phyloP scores from a whole-genome alignment of 345 rosid species.

The Eucalyptus erythrocorys region DNA sequence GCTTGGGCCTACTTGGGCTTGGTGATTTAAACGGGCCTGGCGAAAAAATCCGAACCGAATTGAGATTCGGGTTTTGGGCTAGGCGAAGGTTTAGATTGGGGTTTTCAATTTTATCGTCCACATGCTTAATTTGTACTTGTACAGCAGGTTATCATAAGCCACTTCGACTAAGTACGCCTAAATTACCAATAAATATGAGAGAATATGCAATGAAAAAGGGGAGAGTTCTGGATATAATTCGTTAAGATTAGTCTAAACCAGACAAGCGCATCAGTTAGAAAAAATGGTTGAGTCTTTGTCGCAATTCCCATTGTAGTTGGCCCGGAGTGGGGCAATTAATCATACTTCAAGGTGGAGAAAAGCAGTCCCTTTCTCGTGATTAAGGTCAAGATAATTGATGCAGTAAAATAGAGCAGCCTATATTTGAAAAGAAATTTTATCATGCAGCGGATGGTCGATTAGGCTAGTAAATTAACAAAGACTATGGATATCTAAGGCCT shows the following conservation, averaged over 20 bases:
- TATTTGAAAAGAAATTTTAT: too few species aligned
- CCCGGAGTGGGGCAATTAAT: background rate
- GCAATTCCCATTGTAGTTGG: background rate
- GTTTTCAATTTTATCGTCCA: background rate
- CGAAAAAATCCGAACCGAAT: background rate
- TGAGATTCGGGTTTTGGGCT: background rate
- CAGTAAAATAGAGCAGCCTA: background rate
- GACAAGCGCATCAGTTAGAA: rapidly evolving
- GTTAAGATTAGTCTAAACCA: background rate
- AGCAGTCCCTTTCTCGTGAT: too few species aligned
- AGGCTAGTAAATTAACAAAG: background rate
- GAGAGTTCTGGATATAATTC: too few species aligned
- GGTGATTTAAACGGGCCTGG: background rate
- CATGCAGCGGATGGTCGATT: rapidly evolving
- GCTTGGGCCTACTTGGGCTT: background rate
- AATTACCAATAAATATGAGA: background rate
- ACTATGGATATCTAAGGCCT: too few species aligned
- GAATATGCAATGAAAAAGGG: background rate
- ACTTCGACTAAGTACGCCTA: background rate
- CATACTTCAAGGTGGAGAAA: background rate
- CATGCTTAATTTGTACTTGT: background rate
- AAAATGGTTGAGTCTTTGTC: too few species aligned
- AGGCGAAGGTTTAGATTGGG: background rate
- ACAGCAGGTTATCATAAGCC: background rate
- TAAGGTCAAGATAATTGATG: background rate